Evolutionary conservation across 441 rosid genomes (phyloP), one percentile per base, ranked within the genome.

Genomic region (Bocquillonia castaneifolia): DNA sequence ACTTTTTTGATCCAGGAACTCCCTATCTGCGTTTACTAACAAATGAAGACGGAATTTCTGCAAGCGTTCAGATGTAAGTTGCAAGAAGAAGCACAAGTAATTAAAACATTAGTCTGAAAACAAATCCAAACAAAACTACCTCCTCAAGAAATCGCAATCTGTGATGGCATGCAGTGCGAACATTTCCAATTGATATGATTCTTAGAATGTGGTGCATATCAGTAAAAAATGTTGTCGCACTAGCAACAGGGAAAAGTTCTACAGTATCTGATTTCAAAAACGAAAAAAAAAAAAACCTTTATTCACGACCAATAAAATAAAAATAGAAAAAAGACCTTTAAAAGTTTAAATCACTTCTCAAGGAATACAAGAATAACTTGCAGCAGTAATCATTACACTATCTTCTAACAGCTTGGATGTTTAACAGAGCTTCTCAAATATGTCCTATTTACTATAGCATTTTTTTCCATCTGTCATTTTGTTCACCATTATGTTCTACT

Each of bases 41-140:
- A 88, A 79, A 77, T 88, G 86, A 74, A 88, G 90, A 73, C 83
- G 86, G 73, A 88, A 88, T 63, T 86, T 88, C 93, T 88, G 89
- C 68, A 67, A 51, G 69, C 58, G 50, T 60, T 67, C 63, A 69
- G 73, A 71, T 64, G 69, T 56, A 70, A 67, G 78, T 60, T 69
- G 70, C 10, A 55, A 63, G 67, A 8, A 66, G 47, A 69, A 42
- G 25, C 58, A 59, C 31, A 42, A 74, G 17, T 50, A 39, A 34
- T 23, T 9, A 67, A 50, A 42, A 45, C 2, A 39, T 13, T 31
- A 61, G 3, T 13, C 22, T 54, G 29, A 54, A 25, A 67, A n/a
- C 64, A 59, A 64, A 61, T 23, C 52, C 25, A 36, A 32, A 67
- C 50, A 64, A 52, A 37, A 51, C 48, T 67, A 86, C 84, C 86